Evolutionary conservation across 306 rosid genomes (phyloP), one percentile per base, ranked within the genome.

Genomic region (Astragalus membranaceus): DNA sequence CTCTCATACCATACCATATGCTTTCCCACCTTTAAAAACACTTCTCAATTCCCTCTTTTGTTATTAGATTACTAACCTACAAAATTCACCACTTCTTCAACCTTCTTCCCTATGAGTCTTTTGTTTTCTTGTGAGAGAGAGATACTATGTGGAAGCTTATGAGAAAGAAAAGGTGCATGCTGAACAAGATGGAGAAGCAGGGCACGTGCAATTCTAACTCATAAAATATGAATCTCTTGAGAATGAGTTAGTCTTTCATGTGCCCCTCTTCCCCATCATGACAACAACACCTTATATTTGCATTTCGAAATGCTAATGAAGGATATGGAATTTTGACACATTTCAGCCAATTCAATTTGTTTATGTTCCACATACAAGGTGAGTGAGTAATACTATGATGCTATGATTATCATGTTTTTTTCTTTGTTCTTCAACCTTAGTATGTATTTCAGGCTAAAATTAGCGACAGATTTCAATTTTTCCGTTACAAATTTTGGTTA

Each of bases 111-210:
- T 46, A 12, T 6, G 26, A 5, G 23, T 73, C 75, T 59, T 53
- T 47, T 12, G 49, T 30, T 52, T 57, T 10, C 43, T 63, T 59
- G 50, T 9, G 46, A 73, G 78, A 30, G 69, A 55, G 35, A 61
- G 67, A 13, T 26, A 26, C 30, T 26, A 26, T 26, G 4, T 26
- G 30, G 30, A 20, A 20, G 23, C 23, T 20, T 20, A 20, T 20
- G 23, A 57, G 2, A 59, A 36, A 32, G 37, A 20, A 70, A 65
- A 74, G 92, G 88, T 83, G 94, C 83, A 85, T 84, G 90, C 74
- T 84, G 91, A 81, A 78, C 97, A 80, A 64, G 99, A 91, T 95
- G 99, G 99, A 95, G 99, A 91, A 95, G 99, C 99, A 95, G 97
- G 97, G 99, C 99, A 95, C 99, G 99, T 95, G 97, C 96, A 91